Conservation (phyloP, 139 green algal genomes). For the Picochlorum costavermella region DNA sequence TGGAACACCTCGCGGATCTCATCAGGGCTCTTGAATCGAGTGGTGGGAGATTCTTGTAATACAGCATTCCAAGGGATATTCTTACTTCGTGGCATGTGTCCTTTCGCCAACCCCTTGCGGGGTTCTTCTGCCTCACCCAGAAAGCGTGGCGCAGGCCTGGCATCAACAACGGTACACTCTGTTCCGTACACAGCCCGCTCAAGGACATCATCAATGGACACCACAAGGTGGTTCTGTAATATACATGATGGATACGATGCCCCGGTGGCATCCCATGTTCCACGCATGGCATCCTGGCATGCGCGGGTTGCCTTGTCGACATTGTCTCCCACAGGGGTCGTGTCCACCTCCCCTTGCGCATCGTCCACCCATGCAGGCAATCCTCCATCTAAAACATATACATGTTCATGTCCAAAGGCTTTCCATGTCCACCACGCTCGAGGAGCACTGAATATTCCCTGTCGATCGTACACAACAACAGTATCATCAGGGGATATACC, state of each 20-base stretch:
- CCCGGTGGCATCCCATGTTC: constrained; percentile 10
- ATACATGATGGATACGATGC: neutral
- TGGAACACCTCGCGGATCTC: constrained; percentile 55
- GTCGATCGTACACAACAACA: constrained; percentile 86
- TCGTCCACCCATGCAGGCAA: constrained; percentile 64
- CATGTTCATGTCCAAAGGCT: constrained; percentile 65
- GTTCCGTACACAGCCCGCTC: constrained; percentile 30
- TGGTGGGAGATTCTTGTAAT: constrained; percentile 32
- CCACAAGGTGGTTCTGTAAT: neutral
- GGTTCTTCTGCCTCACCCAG: constrained; percentile 70
- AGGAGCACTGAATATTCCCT: constrained; percentile 77
- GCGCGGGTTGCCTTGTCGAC: neutral
- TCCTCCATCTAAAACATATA: constrained; percentile 85
- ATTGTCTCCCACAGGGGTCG: constrained; percentile 12
- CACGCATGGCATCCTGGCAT: neutral
- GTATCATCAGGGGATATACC: constrained; percentile 50
- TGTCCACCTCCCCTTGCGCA: constrained; percentile 36
- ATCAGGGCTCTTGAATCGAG: constrained; percentile 25
- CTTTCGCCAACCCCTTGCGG: constrained; percentile 54
- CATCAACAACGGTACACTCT: constrained; percentile 67
- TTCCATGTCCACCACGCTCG: constrained; percentile 88
- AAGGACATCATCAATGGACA: constrained; percentile 40
- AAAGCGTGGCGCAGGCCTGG: constrained; percentile 54
- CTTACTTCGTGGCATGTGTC: constrained; percentile 75
- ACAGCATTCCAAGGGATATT: constrained; percentile 76